These are phyloP conservation scores for Hemisphaericaspora lyxosophila DNA, from an alignment of 1,139 yeast genomes.

Conservation along the genomic window DNA sequence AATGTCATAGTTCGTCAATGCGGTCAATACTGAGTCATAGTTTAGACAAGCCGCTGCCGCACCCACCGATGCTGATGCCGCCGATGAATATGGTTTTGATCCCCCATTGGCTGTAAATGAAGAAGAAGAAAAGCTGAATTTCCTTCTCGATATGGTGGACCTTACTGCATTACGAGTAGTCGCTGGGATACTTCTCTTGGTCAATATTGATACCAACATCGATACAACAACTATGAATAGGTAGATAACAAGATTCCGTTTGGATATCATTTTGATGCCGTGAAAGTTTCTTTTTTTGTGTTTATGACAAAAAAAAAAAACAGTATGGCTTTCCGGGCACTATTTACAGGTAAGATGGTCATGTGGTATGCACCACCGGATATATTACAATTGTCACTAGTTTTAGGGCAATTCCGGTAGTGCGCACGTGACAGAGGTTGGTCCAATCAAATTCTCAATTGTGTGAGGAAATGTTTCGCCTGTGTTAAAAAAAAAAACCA, in stretches of 20 bases:
- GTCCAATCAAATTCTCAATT: slow-evolving; percentile 8
- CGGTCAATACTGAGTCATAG: slow-evolving; percentile 20
- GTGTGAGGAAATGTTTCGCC: background rate
- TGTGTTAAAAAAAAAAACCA: background rate
- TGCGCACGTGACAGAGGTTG: slow-evolving; percentile 5
- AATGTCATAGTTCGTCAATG: slow-evolving; percentile 45
- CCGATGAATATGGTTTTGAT: slow-evolving; percentile 7
- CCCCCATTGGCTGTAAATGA: slow-evolving; percentile 20
- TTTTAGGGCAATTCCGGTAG: too few relatives aligned
- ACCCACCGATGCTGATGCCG: slow-evolving; percentile 13
- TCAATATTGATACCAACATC: slow-evolving; percentile 29
- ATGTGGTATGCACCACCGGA: too few relatives aligned
- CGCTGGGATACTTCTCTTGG: slow-evolving; percentile 22
- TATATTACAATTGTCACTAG: too few relatives aligned
- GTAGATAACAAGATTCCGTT: slow-evolving; percentile 5
- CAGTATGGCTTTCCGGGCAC: too few relatives aligned
- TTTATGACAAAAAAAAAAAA: too few relatives aligned
- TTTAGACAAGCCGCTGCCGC: slow-evolving; percentile 16
- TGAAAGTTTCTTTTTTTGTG: slow-evolving; percentile 1
- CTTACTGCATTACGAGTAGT: slow-evolving; percentile 8
- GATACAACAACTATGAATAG: slow-evolving; percentile 22
- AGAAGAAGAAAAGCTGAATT: slow-evolving; percentile 21
- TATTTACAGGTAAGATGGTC: too few relatives aligned
- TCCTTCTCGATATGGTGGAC: slow-evolving; percentile 10
- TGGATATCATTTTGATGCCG: slow-evolving; percentile 2